Percentiles rank a stretch among this genome's conserved stretches.
Conservation (phyloP, 2,329 filamentous ascomycete genomes). For the Plenodomus biglobosus region DNA sequence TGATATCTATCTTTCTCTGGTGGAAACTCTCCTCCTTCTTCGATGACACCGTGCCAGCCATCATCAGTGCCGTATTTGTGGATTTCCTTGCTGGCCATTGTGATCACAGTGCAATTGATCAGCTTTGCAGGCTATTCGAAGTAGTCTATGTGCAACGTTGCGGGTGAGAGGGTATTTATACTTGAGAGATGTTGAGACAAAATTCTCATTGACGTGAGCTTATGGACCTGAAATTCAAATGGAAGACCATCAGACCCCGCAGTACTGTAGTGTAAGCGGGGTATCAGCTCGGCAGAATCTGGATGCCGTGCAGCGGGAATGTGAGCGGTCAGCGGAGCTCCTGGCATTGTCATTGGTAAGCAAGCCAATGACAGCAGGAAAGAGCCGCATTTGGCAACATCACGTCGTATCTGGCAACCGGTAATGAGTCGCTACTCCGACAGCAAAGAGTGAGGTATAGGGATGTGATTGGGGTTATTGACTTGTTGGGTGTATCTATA, state of each 20-base stretch:
- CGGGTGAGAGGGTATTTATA: too few species aligned
- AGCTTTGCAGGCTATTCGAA: too few species aligned
- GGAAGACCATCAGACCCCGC: too few species aligned
- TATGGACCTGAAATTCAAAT: too few species aligned
- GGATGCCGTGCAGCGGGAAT: slow-evolving; percentile 4
- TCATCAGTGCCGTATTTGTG: slow-evolving; percentile 47
- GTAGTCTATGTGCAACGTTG: too few species aligned
- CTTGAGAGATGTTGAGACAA: too few species aligned
- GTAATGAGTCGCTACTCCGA: too few species aligned
- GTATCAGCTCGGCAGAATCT: not conserved
- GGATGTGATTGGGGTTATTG: not conserved
- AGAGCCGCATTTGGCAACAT: too few species aligned
- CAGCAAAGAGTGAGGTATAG: too few species aligned
- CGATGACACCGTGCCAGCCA: slow-evolving; percentile 57
- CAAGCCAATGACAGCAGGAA: not conserved
- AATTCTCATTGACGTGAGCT: too few species aligned
- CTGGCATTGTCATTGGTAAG: slow-evolving; percentile 7
- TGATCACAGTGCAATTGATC: not conserved
- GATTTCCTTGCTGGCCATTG: slow-evolving; percentile 22
- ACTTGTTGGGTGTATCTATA: not conserved
- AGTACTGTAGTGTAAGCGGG: not conserved
- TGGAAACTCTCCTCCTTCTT: slow-evolving; percentile 50
- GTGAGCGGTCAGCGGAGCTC: slow-evolving; percentile 11
- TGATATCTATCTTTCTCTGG: slow-evolving; percentile 58
- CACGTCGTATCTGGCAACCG: too few species aligned